Evolutionary conservation across 2,329 filamentous ascomycete genomes (phyloP), one percentile per base, ranked within the genome.

Genomic region (Trichoderma sp.): DNA sequence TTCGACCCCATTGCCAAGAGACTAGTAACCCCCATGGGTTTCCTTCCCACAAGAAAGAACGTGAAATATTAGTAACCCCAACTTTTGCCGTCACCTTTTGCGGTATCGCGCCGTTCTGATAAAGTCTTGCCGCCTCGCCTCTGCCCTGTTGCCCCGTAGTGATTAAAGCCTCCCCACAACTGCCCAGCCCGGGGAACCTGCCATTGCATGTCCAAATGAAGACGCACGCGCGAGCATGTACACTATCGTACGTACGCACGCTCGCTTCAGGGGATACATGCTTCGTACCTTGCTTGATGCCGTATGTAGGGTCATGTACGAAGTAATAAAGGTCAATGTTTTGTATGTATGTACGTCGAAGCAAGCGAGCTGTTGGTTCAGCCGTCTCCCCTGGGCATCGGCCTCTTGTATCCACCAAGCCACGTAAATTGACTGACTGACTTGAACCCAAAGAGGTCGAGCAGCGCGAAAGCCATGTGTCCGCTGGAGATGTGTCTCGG

Each of bases 331-430:
- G 34, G 34, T 9, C 34, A 39, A 39, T 39, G 3, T 24, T 24
- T 24, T 24, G 28, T 30, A 30, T 7, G 34, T 39, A 14, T 14
- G 10, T 14, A 14, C 2, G 34, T 44, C 7, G 19, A 24, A 24
- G 39, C 50, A 44, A 63, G 59, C 59, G 57, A 61, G 58, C 30
- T 39, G 58, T 21, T 50, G 45, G 57, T 39, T 39, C 34, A 39
- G 34, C 12, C 34, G 34, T 39, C 10, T 14, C 34, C 10, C 34
- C 34, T 10, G 34, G 34, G 34, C 30, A 45, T 41, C 15, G 30
- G 47, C 47, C 47, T 3, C 21, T 39, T 65, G 56, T 39, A 47
- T 66, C 60, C 64, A 64, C 64, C 28, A 30, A 44, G 60, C 64
- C 60, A 66, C 45, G 60, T 58, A 66, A 48, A 58, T 58, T 63